Base-by-base conservation (phyloP, 1,139 yeast species). In the Pichia sp. region DNA sequence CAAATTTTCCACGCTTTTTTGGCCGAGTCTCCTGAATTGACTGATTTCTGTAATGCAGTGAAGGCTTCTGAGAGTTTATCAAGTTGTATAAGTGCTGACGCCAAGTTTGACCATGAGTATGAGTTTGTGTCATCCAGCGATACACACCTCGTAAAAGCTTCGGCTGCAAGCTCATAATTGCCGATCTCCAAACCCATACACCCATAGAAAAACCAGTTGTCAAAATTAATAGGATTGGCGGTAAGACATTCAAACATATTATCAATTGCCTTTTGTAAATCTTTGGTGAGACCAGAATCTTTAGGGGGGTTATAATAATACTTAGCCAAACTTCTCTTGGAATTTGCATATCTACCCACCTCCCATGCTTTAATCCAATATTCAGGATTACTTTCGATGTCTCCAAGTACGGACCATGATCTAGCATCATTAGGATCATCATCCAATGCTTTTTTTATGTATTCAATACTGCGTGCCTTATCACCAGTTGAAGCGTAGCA, bases 201-300 rank as follows among this genome's bases (percentile, higher is more conserved):
- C 5, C 99, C 98, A 65, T 92, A 92, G 64, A 90, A 81, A 68
- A 84, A 93, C 97, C 98, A 92, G 48, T 95, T 88, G 36, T 87
- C 88, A 63, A 80, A 82, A 62, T 80, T 83, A 55, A 90, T 74
- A n/a, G 97, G 95, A 65, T 86, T 86, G 16, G 82, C 82, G 29
- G 77, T 75, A 57, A 93, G 75, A 11, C 95, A 84, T 49, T 90
- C 95, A 62, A 81, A 80, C 74, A 90, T 78, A 66, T 90, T 89
- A 47, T 72, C 71, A 54, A 90, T 78, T 0, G 93, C 87, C 50
- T 73, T 64, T 8, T 70, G 77, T 15, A 85, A 63, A 61, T 90
- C 77, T 58, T 81, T 79, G 4, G 72, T 65, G 23, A 80, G 64
- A 0, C 86, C 87, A 8, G 84, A 72, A 3, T 69, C 68, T 16